Evolutionary conservation across 2,329 filamentous ascomycete species (phyloP).

Genomic region (Fusarium domesticum): DNA sequence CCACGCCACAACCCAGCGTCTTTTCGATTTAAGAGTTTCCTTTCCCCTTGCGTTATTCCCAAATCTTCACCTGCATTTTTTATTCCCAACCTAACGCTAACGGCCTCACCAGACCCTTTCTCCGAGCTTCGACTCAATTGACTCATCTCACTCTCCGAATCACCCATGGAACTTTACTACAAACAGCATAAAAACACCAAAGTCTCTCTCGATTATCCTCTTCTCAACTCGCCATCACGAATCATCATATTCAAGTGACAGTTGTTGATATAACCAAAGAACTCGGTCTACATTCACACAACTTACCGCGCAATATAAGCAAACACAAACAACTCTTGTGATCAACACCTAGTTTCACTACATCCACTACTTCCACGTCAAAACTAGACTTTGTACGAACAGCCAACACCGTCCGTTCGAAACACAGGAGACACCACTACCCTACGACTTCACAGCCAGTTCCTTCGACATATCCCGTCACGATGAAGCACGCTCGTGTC

Average conservation of each 20-base stretch:
- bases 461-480: constrained; percentile 1
- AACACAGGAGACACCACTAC: no score
- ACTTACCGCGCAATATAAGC: no score
- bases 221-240: constrained; percentile 21
- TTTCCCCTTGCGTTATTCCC: constrained; percentile 5
- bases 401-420: neutral
- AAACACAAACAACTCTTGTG: no score
- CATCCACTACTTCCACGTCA: neutral
- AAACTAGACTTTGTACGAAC: neutral
- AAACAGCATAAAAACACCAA: constrained; percentile 21
- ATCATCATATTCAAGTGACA: constrained; percentile 25
- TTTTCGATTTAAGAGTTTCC: constrained; percentile 19
- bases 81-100: constrained; percentile 15
- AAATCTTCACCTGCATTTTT: constrained; percentile 6
- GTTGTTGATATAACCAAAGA: constrained; percentile 4
- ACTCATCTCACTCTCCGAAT: constrained; percentile 7
- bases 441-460: constrained; percentile 1
- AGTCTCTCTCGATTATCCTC: constrained; percentile 17
- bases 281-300: constrained; percentile 29
- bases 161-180: constrained; percentile 29
- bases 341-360: neutral
- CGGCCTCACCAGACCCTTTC: constrained; percentile 15
- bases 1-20: constrained; percentile 24
- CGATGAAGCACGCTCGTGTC: constrained; percentile 63
- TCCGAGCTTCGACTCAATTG: constrained; percentile 3